phyloP scores from a whole-genome alignment of 345 rosid genomes.

The Eucalyptus fibrosa region DNA sequence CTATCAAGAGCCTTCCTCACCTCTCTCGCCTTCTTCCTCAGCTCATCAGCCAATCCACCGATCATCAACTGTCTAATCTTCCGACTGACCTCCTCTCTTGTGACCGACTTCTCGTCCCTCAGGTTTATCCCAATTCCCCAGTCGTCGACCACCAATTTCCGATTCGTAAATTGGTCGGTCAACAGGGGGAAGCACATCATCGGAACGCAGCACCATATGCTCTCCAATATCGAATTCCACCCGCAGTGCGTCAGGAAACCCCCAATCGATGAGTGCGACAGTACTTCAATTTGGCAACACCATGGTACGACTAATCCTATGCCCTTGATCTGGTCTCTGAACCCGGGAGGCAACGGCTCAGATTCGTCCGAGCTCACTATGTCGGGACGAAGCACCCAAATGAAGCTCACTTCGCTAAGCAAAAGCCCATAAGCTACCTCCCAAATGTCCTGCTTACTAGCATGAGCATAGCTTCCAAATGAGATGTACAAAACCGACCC shows the following conservation, averaged over 20 bases:
- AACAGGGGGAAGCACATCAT: constrained; percentile 53
- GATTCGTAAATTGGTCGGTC: constrained; percentile 78
- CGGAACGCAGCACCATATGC: constrained; percentile 54
- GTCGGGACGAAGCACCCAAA: constrained; percentile 73
- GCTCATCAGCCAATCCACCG: background rate
- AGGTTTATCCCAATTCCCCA: constrained; percentile 70
- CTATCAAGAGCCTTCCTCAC: background rate
- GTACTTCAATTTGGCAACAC: constrained; percentile 52
- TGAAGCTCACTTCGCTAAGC: constrained; percentile 35
- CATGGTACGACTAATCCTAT: constrained; percentile 52
- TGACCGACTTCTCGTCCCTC: constrained; percentile 2
- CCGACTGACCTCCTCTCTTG: constrained; percentile 14
- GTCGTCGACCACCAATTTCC: constrained; percentile 79
- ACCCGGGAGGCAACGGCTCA: constrained; percentile 33
- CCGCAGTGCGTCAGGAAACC: constrained; percentile 80
- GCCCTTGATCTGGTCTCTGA: constrained; percentile 18
- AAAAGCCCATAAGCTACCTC: constrained; percentile 55
- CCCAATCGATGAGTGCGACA: constrained; percentile 49
- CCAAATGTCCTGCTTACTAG: constrained; percentile 13
- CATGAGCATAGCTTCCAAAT: constrained; percentile 65
- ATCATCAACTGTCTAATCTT: constrained; percentile 11
- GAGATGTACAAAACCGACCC: constrained; percentile 61
- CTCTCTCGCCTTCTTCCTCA: background rate
- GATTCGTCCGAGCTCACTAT: constrained; percentile 47
- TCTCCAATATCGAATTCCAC: constrained; percentile 67